Evolutionary conservation across 2,329 filamentous ascomycete genomes (phyloP).

Genomic region (Fusarium graminum): DNA sequence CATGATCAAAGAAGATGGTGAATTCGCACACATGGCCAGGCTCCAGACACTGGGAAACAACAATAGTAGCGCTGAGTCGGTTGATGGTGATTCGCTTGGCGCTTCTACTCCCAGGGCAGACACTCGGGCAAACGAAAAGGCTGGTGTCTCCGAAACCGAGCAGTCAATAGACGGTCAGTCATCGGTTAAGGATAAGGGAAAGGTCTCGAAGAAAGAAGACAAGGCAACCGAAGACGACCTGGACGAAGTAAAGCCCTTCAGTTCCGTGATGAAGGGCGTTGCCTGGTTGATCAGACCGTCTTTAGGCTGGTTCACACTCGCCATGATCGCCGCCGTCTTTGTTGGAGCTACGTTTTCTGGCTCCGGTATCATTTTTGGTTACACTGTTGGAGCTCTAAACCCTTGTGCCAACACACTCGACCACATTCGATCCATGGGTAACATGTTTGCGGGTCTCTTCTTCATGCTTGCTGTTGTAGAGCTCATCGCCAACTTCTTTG

Average conservation of each 20-base stretch:
- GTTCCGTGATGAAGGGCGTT: constrained; percentile 55
- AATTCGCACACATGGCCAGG: constrained; percentile 66
- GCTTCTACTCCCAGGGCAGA: constrained; percentile 34
- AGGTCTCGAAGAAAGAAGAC: constrained; percentile 25
- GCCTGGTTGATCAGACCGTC: constrained; percentile 56
- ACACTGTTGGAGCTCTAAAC: constrained; percentile 60
- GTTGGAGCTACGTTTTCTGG: constrained; percentile 67
- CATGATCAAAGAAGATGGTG: constrained; percentile 60
- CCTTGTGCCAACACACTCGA: constrained; percentile 57
- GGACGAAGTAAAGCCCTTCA: constrained; percentile 55
- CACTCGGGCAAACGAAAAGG: constrained; percentile 22
- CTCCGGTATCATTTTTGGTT: constrained; percentile 65
- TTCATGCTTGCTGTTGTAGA: constrained; percentile 64
- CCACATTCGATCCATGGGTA: constrained; percentile 53
- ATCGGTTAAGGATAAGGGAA: constrained; percentile 6
- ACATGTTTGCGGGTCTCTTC: constrained; percentile 68
- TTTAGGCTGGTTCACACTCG: constrained; percentile 55
- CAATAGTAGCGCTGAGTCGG: constrained; percentile 47
- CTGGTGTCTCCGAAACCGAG: constrained; percentile 23
- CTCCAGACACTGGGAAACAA: constrained; percentile 55
- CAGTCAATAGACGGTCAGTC: constrained; percentile 10
- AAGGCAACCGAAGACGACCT: constrained; percentile 53
- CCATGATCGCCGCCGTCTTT: constrained; percentile 60
- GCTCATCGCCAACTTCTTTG: constrained; percentile 67
- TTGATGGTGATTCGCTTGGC: constrained; percentile 43